Evolutionary conservation across 2,329 filamentous ascomycete species (phyloP), one percentile per base, ranked within the genome.

Genomic region (Ploettnerulaceae sp.): DNA sequence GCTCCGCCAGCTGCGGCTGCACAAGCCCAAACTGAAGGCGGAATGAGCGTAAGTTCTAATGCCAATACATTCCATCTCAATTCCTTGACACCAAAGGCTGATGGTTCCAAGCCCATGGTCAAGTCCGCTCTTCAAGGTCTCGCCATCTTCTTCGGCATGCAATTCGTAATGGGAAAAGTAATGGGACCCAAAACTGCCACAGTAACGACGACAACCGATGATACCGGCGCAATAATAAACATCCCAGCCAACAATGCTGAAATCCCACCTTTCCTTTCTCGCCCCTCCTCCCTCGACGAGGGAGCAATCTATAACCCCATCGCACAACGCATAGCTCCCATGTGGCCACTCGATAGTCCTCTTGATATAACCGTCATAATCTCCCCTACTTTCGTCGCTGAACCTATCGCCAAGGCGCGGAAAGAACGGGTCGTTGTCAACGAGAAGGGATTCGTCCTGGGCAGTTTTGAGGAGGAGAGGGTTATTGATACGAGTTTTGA

Each of bases 311-410:
- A 82, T 64, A 85, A 75, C 58, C 66, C 68, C 1, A 68, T 88
- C 14, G 89, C 89, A 1, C 75, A 82, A 55, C 76, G 75, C 47
- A 74, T 96, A 51, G 86, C 86, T 28, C 90, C 93, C 17, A 89
- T 97, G 61, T 98, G 93, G 93, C 81, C 87, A 2, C 71, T 77
- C 37, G 81, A 93, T 63, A 86, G 81, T 59, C 71, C 79, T 49
- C 68, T 98, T 57, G 93, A 98, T 66, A 80, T 98, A 58, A 74
- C 79, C 56, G 78, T 98, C 63, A 93, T 91, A 58, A 77, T 97
- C 45, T 91, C 89, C 37, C 78, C 86, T 9, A 85, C 84, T 7
- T 75, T 85, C 55, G 76, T 78, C 25, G 78, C 88, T 51, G 79
- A 79, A 11, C 76, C 84, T 17, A 73, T 95, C 56, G 77, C 77